Evolutionary conservation across 2,329 filamentous ascomycete species (phyloP), one percentile per base, ranked within the genome.

Genomic region (Botrytis fragariae): DNA sequence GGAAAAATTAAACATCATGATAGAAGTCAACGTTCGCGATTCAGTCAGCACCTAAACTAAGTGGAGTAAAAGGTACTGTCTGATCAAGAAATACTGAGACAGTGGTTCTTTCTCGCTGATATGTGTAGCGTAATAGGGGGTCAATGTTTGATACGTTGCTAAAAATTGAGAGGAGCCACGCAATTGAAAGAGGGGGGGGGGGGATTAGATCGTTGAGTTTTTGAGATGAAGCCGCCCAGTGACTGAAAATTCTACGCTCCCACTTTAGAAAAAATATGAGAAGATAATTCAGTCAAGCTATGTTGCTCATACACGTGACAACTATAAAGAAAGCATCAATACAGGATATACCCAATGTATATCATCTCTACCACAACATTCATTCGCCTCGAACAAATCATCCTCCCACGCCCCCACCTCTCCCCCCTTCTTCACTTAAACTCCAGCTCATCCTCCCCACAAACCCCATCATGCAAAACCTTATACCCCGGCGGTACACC

Each of bases 121-220:
- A 25, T 20, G 42, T 25, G 10, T 22, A n/a, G 25, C 10, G 12
- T 14, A 12, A 14, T 51, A 51, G 10, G 45, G 22, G 25, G 5
- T 2, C 10, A n/a, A 51, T n/a, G 10, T 51, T 25, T 22, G 45
- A 51, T n/a, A 14, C 10, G 25, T n/a, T n/a, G 4, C 10, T 51
- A 4, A 8, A 51, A 2, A 51, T 3, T 0, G 8, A 22, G 48
- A 51, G 48, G 45, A 22, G 45, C 45, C 4, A 25, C 22, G 22
- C 25, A 0, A 5, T 2, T n/a, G 0, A 51, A n/a, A n/a, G n/a
- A n/a, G n/a, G n/a, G n/a, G n/a, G n/a, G n/a, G n/a, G n/a, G 10
- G 25, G 25, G 1, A 0, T 51, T 2, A n/a, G 48, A 51, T n/a
- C 22, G 1, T 51, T 10, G 10, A 1, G 0, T 14, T 1, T 6